phyloP scores from a whole-genome alignment of 2,329 filamentous ascomycete genomes.

The Decorospora gaudefroyi region DNA sequence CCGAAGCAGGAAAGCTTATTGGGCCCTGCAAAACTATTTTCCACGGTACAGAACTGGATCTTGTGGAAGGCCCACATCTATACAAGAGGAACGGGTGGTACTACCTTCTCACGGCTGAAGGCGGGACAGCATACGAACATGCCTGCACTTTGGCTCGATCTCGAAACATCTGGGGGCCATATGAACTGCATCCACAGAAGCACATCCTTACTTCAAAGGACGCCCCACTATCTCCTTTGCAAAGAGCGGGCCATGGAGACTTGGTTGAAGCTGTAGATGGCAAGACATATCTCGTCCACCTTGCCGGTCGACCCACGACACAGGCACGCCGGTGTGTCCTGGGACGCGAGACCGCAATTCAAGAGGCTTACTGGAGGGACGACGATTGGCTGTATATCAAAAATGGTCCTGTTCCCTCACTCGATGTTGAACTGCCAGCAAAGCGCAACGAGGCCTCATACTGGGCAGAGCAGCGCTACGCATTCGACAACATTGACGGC shows the following conservation, averaged over 20 bases:
- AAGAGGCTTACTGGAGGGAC: conserved; percentile 63
- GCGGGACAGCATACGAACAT: conserved; percentile 50
- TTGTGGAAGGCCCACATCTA: conserved; percentile 46
- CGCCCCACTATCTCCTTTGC: conserved; percentile 40
- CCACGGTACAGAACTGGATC: conserved; percentile 58
- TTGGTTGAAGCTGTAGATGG: conserved; percentile 43
- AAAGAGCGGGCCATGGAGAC: conserved; percentile 47
- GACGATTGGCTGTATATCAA: conserved; percentile 68
- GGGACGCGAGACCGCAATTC: conserved; percentile 52
- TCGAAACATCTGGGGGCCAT: conserved; percentile 49
- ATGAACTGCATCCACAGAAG: conserved; percentile 48
- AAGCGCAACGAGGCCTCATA: conserved; percentile 37
- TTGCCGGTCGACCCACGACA: conserved; percentile 43
- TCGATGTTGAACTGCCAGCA: conserved; percentile 46
- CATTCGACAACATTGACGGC: conserved; percentile 52
- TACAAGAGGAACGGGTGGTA: conserved; percentile 46
- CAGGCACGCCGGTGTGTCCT: conserved; percentile 43
- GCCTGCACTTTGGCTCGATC: conserved; percentile 49
- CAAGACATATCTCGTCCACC: conserved; percentile 43
- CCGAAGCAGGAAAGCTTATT: conserved; percentile 55
- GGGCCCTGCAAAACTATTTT: conserved; percentile 60
- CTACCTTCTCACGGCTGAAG: conserved; percentile 46
- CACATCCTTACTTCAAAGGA: conserved; percentile 50
- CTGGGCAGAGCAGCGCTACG: conserved; percentile 52
- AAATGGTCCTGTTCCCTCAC: conserved; percentile 54